Base-by-base conservation (phyloP, 495 filamentous ascomycete species). In the Talaromyces nanjingensis region DNA sequence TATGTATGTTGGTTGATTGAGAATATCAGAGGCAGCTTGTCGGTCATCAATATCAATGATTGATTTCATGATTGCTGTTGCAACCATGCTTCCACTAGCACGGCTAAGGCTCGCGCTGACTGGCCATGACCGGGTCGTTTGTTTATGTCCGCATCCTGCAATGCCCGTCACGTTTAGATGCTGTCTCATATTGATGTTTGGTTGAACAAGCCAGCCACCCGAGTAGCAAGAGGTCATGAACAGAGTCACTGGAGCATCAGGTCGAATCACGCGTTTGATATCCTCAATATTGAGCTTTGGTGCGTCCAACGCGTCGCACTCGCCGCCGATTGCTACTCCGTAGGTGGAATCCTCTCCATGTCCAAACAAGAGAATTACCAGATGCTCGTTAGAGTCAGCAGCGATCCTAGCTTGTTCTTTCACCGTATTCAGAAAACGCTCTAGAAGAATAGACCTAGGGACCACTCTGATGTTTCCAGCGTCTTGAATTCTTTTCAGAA, bases 141-240 rank as follows among this genome's bases (percentile, higher is more conserved):
- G 22, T 31, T 27, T 3, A 29, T 7, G 14, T 57, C 54, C 27
- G 6, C 22, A 11, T n/a, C 25, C 64, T 9, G 64, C 34, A 4
- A 65, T 57, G 12, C 47, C 59, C 1, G 65, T 69, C 6, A 53
- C 59, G 34, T 71, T 71, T 1, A 67, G 22, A 52, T 56, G 18
- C 33, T 11, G 60, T 1, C 14, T 5, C 2, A 45, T 18, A 29
- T 62, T 59, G 20, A 64, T 16, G 25, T 56, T 52, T 29, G 62
- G 56, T 16, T 47, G 14, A 14, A 47, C 61, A 34, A 66, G 55
- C 67, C 67, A 69, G 20, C 65, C 63, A 25, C 68, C 66, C n/a
- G 68, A 67, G 49, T 57, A 68, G 47, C 66, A 70, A 14, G 66
- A 66, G 6, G 60, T 68, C 59, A 63, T 61, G 24, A 70, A 63